phyloP scores from a whole-genome alignment of 495 filamentous ascomycete genomes.

The Rhypophila decipiens region DNA sequence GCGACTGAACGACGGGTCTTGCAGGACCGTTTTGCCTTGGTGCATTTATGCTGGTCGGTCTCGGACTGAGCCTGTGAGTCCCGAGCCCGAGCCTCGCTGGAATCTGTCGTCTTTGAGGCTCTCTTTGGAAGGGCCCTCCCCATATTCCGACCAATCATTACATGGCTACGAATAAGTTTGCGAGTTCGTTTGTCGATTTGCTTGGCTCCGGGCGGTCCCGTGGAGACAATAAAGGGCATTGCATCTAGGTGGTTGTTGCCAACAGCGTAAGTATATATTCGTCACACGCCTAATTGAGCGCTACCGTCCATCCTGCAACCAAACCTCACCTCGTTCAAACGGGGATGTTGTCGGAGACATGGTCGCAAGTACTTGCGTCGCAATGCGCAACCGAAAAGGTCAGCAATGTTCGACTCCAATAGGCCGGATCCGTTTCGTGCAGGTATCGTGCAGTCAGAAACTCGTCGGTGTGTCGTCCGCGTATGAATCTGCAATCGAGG shows the following conservation, averaged over 20 bases:
- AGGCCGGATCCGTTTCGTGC: no score
- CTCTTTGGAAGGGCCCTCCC: conserved; percentile 6
- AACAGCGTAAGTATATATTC: not conserved
- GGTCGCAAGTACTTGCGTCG: no score
- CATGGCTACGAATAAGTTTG: conserved; percentile 40
- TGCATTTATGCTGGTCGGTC: not conserved
- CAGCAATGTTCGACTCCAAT: no score
- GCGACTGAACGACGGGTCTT: not conserved
- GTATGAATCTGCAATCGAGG: not conserved
- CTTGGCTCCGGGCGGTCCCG: conserved; percentile 9
- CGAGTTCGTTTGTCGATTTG: conserved; percentile 28
- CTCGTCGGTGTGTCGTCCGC: no score
- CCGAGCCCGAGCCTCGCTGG: not conserved
- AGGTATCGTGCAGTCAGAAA: no score
- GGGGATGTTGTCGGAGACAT: not conserved
- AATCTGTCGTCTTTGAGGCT: not conserved
- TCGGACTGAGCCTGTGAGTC: not conserved
- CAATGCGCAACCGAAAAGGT: no score
- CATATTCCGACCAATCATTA: conserved; percentile 45
- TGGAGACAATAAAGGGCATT: conserved; percentile 26
- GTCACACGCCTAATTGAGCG: no score
- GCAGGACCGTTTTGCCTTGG: not conserved
- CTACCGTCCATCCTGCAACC: no score
- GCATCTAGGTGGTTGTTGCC: not conserved
- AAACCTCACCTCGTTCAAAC: no score